Evolutionary conservation across 2,329 filamentous ascomycete genomes (phyloP), one percentile per base, ranked within the genome.

Genomic region (Sporothrix pallida): DNA sequence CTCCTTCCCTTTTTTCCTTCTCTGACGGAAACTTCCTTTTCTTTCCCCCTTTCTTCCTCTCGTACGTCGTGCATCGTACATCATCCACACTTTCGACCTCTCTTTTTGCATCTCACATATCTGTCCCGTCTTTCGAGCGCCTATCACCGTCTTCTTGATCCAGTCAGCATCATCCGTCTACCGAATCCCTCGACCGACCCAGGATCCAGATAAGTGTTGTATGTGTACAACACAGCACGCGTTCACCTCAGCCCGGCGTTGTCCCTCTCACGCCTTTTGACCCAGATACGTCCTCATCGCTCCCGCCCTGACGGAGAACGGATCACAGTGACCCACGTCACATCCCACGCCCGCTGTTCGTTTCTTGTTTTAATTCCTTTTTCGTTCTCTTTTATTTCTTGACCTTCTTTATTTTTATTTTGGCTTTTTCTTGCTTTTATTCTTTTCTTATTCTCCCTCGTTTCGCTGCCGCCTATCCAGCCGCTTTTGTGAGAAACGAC

Each of bases 221-320:
- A 7, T 37, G 67, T 37, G 50, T 23, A 52, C 52, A 56, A 50
- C 50, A 42, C 42, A 71, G 42, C 54, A 71, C 69, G 54, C 69
- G 10, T 44, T 71, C 69, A 60, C 54, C 54, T 48, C 54, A 46
- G 20, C 17, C 37, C 31, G 52, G 48, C 20, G 26, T 31, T 71
- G 20, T 44, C 23, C n/a, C 70, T 71, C 69, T 58, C 54, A 46
- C 69, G 52, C 54, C 69, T 71, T 71, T 37, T 48, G 48, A 10
- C 69, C 69, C 50, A 26, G 37, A 31, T 48, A 58, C 54, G 46
- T 71, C 56, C 70, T 71, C 70, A 62, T 71, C 56, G 20, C 56
- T 62, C 20, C 70, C 70, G 13, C 44, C 44, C 46, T 42, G 7
- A 70, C 48, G 60, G 60, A 65, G 60, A 46, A 65, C 60, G 60